Evolutionary conservation across 371 early-diverging fungal genomes (phyloP).

Genomic region (Fennellomyces sp.): DNA sequence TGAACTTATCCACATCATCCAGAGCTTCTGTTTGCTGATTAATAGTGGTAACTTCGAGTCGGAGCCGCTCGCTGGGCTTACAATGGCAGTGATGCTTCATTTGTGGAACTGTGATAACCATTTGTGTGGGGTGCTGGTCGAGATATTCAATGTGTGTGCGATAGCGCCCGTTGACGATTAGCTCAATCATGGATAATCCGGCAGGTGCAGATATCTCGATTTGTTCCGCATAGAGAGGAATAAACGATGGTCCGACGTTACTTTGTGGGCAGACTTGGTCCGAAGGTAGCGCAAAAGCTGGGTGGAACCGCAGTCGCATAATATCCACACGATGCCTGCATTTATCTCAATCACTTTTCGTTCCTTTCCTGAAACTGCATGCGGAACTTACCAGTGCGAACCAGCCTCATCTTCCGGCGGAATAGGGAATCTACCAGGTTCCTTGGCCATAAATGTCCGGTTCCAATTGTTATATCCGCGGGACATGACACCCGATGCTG

Average conservation of each 20-base stretch:
- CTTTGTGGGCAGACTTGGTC: conserved; percentile 34
- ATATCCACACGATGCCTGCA: conserved; percentile 57
- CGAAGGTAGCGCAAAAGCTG: conserved; percentile 56
- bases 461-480: conserved; percentile 72
- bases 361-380: background rate
- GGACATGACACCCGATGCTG: conserved; percentile 64
- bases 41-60: conserved; percentile 39
- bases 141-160: conserved; percentile 58
- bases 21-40: conserved; percentile 33
- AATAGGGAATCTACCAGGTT: conserved; percentile 54
- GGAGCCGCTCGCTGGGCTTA: conserved; percentile 27
- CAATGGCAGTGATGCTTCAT: conserved; percentile 25
- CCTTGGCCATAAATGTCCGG: conserved; percentile 63
- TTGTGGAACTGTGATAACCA: conserved; percentile 12
- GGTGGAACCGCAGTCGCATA: conserved; percentile 66
- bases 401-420: conserved; percentile 57
- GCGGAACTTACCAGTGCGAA: conserved; percentile 54
- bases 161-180: conserved; percentile 53
- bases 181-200: conserved; percentile 61
- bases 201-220: conserved; percentile 45
- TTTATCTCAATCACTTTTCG: background rate
- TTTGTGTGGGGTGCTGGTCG: conserved; percentile 25
- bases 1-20: conserved; percentile 31
- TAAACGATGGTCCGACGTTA: conserved; percentile 20
- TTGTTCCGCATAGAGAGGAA: conserved; percentile 32